A percentile compares a stretch with the other conserved stretches of the same genome.
Evolutionary conservation across 495 filamentous ascomycete species (phyloP).

Genomic region (Penicillium mononematosum): DNA sequence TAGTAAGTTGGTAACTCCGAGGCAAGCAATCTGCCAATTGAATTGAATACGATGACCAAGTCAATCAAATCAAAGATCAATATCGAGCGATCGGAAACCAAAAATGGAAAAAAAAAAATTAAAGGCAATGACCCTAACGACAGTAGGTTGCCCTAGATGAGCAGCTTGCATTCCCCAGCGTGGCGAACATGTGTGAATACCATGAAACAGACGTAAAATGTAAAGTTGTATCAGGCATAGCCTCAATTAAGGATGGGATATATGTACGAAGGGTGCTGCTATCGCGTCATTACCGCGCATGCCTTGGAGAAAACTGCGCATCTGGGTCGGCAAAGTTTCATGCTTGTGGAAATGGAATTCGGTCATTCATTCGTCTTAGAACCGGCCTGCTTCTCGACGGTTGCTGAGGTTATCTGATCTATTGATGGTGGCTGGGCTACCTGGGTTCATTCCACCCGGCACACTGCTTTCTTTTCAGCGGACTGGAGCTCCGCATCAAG

Average conservation of each 20-base stretch:
- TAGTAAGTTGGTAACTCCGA: neutral
- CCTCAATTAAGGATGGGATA: slow-evolving; percentile 4
- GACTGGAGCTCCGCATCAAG: slow-evolving; percentile 41
- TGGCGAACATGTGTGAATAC: slow-evolving; percentile 14
- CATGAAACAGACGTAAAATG: slow-evolving; percentile 6
- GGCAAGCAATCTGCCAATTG: neutral
- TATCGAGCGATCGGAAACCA: neutral
- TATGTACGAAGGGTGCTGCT: slow-evolving; percentile 13
- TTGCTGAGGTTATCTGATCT: slow-evolving; percentile 23
- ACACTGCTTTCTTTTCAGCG: slow-evolving; percentile 46
- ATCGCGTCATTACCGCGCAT: neutral
- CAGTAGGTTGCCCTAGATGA: neutral
- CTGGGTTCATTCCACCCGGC: slow-evolving; percentile 32
- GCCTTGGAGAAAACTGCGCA: neutral
- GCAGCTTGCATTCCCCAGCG: slow-evolving; percentile 19
- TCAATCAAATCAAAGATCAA: neutral
- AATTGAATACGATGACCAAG: neutral
- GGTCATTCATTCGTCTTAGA: slow-evolving; percentile 26
- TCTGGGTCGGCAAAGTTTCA: slow-evolving; percentile 2
- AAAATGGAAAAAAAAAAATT: too few relatives aligned
- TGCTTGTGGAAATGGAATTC: slow-evolving; percentile 7
- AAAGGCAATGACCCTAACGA: neutral
- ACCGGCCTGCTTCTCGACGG: slow-evolving; percentile 43
- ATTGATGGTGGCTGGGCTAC: slow-evolving; percentile 27
- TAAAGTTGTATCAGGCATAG: slow-evolving; percentile 10